These are phyloP conservation scores for Echinochloa phyllopogon DNA, from an alignment of 176 grass and related monocot species.

Conservation along the genomic window DNA sequence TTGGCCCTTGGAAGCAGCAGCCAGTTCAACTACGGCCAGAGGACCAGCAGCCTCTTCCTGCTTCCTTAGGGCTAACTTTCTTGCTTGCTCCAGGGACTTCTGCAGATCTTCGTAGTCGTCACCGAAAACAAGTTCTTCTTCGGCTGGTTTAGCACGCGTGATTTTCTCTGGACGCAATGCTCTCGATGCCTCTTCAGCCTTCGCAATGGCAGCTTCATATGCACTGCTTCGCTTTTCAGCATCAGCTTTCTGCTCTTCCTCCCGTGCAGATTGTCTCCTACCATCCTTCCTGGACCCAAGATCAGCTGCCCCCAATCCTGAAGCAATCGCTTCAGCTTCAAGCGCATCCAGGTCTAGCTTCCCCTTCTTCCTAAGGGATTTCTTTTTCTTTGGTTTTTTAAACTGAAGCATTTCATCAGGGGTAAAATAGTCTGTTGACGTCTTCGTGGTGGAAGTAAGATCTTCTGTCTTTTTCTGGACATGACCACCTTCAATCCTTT, in stretches of 20 bases:
- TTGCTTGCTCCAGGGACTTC: constrained; percentile 82
- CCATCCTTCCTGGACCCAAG: constrained; percentile 79
- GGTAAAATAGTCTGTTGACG: constrained; percentile 80
- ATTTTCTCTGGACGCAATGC: constrained; percentile 69
- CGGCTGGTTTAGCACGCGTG: constrained; percentile 33
- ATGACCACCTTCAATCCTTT: constrained; percentile 70
- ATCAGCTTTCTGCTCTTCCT: constrained; percentile 76
- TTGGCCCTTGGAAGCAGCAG: constrained; percentile 61
- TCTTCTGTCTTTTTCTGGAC: constrained; percentile 68
- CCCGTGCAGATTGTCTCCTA: constrained; percentile 59
- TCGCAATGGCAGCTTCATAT: constrained; percentile 75
- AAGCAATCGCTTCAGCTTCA: constrained; percentile 83
- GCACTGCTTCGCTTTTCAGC: constrained; percentile 77
- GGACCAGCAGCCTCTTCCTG: constrained; percentile 66
- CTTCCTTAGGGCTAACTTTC: constrained; percentile 76
- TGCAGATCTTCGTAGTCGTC: constrained; percentile 96
- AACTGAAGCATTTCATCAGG: constrained; percentile 91
- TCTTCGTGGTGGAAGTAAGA: constrained; percentile 61
- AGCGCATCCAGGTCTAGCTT: constrained; percentile 89
- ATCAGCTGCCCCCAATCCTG: constrained; percentile 82
- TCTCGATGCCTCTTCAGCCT: constrained; percentile 83
- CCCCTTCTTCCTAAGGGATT: constrained; percentile 92
- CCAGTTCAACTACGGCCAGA: constrained; percentile 55
- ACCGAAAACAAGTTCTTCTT: constrained; percentile 78
- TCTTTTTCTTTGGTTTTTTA: constrained; percentile 99